phyloP scores from a whole-genome alignment of 345 rosid genomes.

The Mangifera indica region DNA sequence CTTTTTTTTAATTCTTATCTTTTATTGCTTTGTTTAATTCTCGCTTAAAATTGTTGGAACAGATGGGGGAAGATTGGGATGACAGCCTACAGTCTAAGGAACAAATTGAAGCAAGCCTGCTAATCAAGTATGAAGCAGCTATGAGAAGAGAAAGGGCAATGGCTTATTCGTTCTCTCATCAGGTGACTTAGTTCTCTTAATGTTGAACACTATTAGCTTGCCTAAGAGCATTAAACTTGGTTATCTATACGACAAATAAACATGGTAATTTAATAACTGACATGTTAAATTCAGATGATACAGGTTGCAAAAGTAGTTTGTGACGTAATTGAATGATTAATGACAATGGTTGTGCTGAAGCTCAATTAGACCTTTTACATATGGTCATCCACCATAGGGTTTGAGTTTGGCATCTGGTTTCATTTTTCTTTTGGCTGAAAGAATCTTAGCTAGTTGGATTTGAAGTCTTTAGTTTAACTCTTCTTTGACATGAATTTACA shows the following conservation, averaged over 20 bases:
- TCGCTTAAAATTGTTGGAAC: slow-evolving; percentile 27
- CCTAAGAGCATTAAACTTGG: slow-evolving; percentile 9
- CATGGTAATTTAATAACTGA: not conserved
- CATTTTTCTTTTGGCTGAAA: too few species aligned
- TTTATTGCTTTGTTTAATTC: slow-evolving; percentile 7
- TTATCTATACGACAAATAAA: not conserved
- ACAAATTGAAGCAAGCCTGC: slow-evolving; percentile 75
- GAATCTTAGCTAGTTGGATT: too few species aligned
- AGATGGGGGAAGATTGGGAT: slow-evolving; percentile 93
- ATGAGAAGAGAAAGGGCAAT: slow-evolving; percentile 91
- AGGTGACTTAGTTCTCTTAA: slow-evolving; percentile 46
- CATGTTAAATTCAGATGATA: not conserved
- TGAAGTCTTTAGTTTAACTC: slow-evolving; percentile 8
- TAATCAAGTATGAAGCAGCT: slow-evolving; percentile 85
- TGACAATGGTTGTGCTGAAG: not conserved
- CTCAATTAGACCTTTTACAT: not conserved
- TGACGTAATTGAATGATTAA: not conserved
- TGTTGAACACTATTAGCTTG: not conserved
- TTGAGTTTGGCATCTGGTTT: not conserved
- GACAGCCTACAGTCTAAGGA: slow-evolving; percentile 90
- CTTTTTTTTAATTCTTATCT: not conserved
- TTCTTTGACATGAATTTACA: slow-evolving; percentile 26
- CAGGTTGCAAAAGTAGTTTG: slow-evolving; percentile 6
- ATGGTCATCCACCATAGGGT: not conserved
- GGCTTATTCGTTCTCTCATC: slow-evolving; percentile 90